Evolutionary conservation across 2,329 filamentous ascomycete species (phyloP), one percentile per base, ranked within the genome.

Genomic region (Botrytis fabae): DNA sequence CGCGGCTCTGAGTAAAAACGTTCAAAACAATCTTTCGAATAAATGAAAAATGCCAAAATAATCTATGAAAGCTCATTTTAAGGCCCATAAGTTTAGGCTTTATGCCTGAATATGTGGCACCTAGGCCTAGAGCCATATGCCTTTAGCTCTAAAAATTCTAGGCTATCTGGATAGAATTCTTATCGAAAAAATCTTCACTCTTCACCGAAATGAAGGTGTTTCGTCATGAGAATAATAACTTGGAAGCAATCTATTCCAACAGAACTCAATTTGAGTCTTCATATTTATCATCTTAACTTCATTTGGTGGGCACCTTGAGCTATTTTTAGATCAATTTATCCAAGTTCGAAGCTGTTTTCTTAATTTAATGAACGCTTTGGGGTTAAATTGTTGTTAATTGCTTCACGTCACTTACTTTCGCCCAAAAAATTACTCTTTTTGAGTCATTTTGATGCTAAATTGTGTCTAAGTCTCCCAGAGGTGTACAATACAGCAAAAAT

Each of bases 1-100:
- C 1, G n/a, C 5, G 28, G 0, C 10, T 6, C 7, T 2, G n/a
- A 14, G 1, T 3, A 1, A 0, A 7, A 38, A 48, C 28, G 51
- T 38, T n/a, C 1, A 3, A 65, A 51, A 65, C 0, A 35, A 35
- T 9, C 28, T 65, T 28, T 10, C 22, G 3, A 2, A n/a, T 38
- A 1, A 38, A 38, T 65, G 28, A 65, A 65, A 65, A 0, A n/a
- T 14, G 20, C 5, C 32, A n/a, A 51, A 51, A 65, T n/a, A 9
- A n/a, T 2, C 6, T 4, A 65, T 65, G 44, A 65, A 38, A 22
- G n/a, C 2, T 48, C 28, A 48, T n/a, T 38, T 10, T 2, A 2
- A 9, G 25, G 32, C 32, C 28, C n/a, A 8, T 38, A 51, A 38
- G 2, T 38, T n/a, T 38, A n/a, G 42, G 44, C 20, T 12, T 2